These are phyloP conservation scores for Euptelea pleiosperma DNA, from an alignment of 164 flowering plant genomes.

Conservation along the genomic window DNA sequence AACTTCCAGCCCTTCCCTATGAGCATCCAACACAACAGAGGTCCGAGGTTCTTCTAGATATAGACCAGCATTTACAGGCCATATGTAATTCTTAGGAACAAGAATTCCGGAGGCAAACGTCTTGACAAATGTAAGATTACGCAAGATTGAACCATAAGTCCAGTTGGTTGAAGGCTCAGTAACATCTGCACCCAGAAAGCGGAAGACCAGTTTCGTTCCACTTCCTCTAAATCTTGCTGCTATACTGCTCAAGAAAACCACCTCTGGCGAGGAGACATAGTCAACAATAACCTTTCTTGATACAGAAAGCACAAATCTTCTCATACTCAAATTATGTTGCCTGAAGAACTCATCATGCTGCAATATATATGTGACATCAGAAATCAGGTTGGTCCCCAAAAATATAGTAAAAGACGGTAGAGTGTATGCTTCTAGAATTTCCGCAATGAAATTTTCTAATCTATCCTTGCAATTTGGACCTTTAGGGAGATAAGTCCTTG, in stretches of 20 bases:
- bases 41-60: conserved; percentile 62
- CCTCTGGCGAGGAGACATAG: conserved; percentile 79
- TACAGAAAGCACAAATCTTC: conserved; percentile 51
- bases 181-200: conserved; percentile 41
- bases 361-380: conserved; percentile 13
- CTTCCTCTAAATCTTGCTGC: conserved; percentile 29
- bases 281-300: conserved; percentile 38
- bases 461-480: too few relatives aligned
- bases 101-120: conserved; percentile 87
- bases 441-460: too few relatives aligned
- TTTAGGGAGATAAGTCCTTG: too few relatives aligned
- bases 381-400: not conserved
- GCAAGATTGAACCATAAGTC: conserved; percentile 64
- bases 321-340: conserved; percentile 68
- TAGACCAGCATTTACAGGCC: conserved; percentile 45
- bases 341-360: conserved; percentile 70
- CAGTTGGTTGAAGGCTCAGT: conserved; percentile 74
- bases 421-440: too few relatives aligned
- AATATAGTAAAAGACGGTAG: too few relatives aligned
- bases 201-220: conserved; percentile 62
- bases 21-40: conserved; percentile 80
- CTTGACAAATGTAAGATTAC: conserved; percentile 72
- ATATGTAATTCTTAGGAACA: conserved; percentile 78
- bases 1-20: conserved; percentile 65
- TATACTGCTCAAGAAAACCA: conserved; percentile 51